A percentile compares a stretch with the other conserved stretches of the same genome.
Conservation (phyloP, 2,329 filamentous ascomycete genomes). For the Aureobasidium melanogenum region DNA sequence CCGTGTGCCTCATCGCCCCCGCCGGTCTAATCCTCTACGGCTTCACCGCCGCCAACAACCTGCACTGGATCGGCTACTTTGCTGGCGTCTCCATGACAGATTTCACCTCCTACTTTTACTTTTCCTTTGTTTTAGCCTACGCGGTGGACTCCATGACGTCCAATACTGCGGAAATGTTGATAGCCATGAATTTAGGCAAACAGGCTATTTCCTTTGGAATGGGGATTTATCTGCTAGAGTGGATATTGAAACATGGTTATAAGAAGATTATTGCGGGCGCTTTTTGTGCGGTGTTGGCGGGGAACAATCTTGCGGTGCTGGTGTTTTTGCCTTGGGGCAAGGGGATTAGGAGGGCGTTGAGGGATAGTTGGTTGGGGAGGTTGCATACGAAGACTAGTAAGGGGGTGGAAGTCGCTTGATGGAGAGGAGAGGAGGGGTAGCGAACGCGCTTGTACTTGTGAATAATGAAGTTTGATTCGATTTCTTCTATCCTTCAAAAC, state of each 20-base stretch:
- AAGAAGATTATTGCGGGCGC: conserved; percentile 28
- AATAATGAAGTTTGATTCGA: not conserved
- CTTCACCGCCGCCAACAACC: conserved; percentile 24
- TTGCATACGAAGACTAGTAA: conserved; percentile 23
- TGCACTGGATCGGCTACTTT: conserved; percentile 32
- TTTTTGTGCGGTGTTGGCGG: conserved; percentile 26
- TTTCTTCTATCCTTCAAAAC: too few species aligned
- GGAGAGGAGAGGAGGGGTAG: not conserved
- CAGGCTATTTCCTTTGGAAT: conserved; percentile 29
- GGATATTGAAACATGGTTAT: conserved; percentile 26
- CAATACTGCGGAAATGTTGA: conserved; percentile 55
- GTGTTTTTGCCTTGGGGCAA: conserved; percentile 29
- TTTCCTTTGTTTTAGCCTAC: conserved; percentile 49
- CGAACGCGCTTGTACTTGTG: not conserved
- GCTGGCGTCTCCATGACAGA: conserved; percentile 28
- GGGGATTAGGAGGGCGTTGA: conserved; percentile 24
- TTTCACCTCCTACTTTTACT: conserved; percentile 28
- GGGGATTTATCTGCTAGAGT: conserved; percentile 28
- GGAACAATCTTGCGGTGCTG: conserved; percentile 27
- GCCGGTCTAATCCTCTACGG: conserved; percentile 29
- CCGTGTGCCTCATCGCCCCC: conserved; percentile 28
- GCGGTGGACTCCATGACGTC: conserved; percentile 51
- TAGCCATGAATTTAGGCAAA: conserved; percentile 30
- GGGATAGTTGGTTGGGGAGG: conserved; percentile 24
- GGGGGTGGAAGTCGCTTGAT: conserved; percentile 19